Evolutionary conservation across 257 asterid species (phyloP).

Genomic region (Primulina eburnea): DNA sequence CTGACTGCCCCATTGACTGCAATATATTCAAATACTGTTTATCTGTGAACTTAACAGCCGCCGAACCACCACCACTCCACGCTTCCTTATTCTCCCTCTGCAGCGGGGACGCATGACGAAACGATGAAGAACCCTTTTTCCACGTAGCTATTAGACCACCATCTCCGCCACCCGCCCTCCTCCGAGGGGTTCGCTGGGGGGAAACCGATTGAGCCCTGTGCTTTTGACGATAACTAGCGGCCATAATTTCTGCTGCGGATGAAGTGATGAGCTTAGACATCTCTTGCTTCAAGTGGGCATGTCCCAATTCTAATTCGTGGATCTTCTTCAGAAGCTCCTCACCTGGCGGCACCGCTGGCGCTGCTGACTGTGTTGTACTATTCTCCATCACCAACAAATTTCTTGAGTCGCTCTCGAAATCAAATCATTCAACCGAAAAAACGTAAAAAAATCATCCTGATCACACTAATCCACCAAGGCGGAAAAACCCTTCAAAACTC

Average conservation of each 20-base stretch:
- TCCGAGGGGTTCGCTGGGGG: constrained; percentile 58
- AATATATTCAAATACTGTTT: constrained; percentile 79
- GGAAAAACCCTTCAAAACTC: constrained; percentile 1
- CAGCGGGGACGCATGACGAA: constrained; percentile 37
- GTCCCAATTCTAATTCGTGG: constrained; percentile 75
- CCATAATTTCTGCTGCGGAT: constrained; percentile 37
- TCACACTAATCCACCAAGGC: constrained; percentile 21
- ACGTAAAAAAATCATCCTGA: neutral
- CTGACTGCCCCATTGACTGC: constrained; percentile 96
- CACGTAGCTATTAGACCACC: constrained; percentile 35
- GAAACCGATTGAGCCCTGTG: constrained; percentile 83
- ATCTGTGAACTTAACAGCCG: constrained; percentile 65
- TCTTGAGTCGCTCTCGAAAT: constrained; percentile 11
- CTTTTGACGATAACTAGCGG: constrained; percentile 36
- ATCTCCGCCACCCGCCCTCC: constrained; percentile 35
- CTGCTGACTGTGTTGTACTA: constrained; percentile 26
- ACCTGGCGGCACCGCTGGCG: constrained; percentile 43
- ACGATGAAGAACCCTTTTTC: constrained; percentile 65
- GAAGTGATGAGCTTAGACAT: constrained; percentile 64
- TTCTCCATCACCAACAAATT: constrained; percentile 42
- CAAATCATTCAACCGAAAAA: constrained; percentile 19
- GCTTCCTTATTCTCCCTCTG: constrained; percentile 44
- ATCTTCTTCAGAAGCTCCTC: constrained; percentile 84
- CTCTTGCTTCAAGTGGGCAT: constrained; percentile 77
- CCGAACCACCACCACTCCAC: constrained; percentile 32